A percentile compares a stretch with the other conserved stretches of the same genome.
Conservation (phyloP, 1,284 basidiomycete species). For the Microbotryum violaceum region DNA sequence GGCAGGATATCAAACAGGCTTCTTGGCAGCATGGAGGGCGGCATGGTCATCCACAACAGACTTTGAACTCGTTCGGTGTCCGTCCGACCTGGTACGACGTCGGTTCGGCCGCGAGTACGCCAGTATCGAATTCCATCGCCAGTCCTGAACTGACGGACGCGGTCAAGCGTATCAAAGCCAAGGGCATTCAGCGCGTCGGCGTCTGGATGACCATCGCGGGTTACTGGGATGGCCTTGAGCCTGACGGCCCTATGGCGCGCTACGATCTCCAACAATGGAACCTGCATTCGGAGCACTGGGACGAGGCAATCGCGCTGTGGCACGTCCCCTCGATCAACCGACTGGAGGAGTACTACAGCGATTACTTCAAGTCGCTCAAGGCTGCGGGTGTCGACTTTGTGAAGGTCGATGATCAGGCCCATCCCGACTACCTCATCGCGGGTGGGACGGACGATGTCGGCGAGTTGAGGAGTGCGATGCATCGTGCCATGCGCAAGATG, state of each 20-base stretch:
- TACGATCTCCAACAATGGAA: slow-evolving; percentile 16
- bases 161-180: slow-evolving; percentile 17
- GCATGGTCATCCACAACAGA: not conserved
- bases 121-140: too few relatives aligned
- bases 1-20: slow-evolving; percentile 27
- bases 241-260: slow-evolving; percentile 11
- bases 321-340: slow-evolving; percentile 27
- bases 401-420: slow-evolving; percentile 39
- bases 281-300: not conserved
- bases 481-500: slow-evolving; percentile 25
- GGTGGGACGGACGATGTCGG: slow-evolving; percentile 7
- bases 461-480: slow-evolving; percentile 15
- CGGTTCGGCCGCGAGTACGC: too few relatives aligned
- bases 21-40: too few relatives aligned
- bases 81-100: slow-evolving; percentile 17
- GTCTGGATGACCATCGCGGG: slow-evolving; percentile 35
- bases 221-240: slow-evolving; percentile 32
- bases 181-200: slow-evolving; percentile 27
- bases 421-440: slow-evolving; percentile 22
- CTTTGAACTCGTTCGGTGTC: slow-evolving; percentile 8
- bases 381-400: slow-evolving; percentile 36
- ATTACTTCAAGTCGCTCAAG: slow-evolving; percentile 34
- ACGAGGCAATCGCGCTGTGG: not conserved
- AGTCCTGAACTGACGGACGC: slow-evolving; percentile 7
- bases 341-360: slow-evolving; percentile 31